Percentiles rank a stretch among this genome's conserved stretches.
Evolutionary conservation across 805 yeast species (phyloP).

Genomic region (Saccharomycopsis sp.): DNA sequence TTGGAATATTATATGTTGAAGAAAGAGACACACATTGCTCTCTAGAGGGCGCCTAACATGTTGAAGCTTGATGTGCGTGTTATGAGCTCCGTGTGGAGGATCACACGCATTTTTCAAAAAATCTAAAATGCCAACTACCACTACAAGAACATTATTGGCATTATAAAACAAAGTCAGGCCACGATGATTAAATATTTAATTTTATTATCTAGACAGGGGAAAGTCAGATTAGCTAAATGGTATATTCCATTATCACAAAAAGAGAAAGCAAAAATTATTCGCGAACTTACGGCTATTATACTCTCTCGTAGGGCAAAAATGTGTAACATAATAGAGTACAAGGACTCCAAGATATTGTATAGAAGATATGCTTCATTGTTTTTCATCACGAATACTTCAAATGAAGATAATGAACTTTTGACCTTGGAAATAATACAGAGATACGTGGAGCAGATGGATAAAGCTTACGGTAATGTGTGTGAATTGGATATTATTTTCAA

Average conservation of each 20-base stretch:
- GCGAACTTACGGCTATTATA: constrained; percentile 81
- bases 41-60: too few species aligned
- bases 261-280: constrained; percentile 75
- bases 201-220: constrained; percentile 88
- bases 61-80: too few species aligned
- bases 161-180: not conserved
- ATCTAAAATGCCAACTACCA: too few species aligned
- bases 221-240: constrained; percentile 91
- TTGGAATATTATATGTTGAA: too few species aligned
- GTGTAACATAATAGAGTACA: constrained; percentile 91
- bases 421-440: constrained; percentile 85
- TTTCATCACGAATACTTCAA: constrained; percentile 80
- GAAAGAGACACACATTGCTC: too few species aligned
- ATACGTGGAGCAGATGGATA: constrained; percentile 95
- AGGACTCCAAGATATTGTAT: constrained; percentile 74
- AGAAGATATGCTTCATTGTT: constrained; percentile 90
- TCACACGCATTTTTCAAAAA: too few species aligned
- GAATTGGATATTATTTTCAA: constrained; percentile 95
- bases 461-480: constrained; percentile 90
- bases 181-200: constrained; percentile 60
- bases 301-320: constrained; percentile 83
- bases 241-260: constrained; percentile 75
- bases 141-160: not conserved
- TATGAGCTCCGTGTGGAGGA: too few species aligned
- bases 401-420: constrained; percentile 77